These are phyloP conservation scores for Lumnitzera littorea DNA, from an alignment of 345 rosid species.

Conservation along the genomic window DNA sequence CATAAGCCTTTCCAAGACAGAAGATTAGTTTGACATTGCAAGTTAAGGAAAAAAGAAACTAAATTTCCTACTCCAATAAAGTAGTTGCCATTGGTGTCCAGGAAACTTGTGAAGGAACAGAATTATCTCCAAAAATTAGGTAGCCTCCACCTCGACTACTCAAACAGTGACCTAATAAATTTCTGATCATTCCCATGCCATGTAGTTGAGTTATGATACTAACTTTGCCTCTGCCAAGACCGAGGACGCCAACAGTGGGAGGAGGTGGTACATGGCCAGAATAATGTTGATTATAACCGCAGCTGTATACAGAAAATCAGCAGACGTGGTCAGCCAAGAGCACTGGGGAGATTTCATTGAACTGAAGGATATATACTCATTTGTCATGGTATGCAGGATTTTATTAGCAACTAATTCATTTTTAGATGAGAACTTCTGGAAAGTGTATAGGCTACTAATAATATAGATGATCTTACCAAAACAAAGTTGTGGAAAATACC, in stretches of 20 bases:
- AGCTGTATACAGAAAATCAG: constrained; percentile 27
- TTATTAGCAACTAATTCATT: too few relatives aligned
- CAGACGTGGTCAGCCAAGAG: too few relatives aligned
- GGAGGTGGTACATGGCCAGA: constrained; percentile 49
- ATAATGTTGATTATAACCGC: constrained; percentile 64
- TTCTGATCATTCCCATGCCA: constrained; percentile 30
- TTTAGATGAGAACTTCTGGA: too few relatives aligned
- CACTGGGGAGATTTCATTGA: background rate
- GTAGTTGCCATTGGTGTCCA: constrained; percentile 55
- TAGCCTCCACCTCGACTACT: constrained; percentile 71
- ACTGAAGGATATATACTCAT: background rate
- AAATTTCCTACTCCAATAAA: constrained; percentile 33
- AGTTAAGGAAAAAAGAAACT: background rate
- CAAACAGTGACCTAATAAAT: constrained; percentile 79
- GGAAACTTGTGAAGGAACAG: constrained; percentile 46
- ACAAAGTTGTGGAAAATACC: background rate
- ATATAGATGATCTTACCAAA: too few relatives aligned
- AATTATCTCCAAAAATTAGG: constrained; percentile 66
- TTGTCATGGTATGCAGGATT: too few relatives aligned
- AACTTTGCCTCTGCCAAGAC: constrained; percentile 67
- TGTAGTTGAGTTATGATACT: constrained; percentile 62
- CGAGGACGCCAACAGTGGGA: constrained; percentile 69
- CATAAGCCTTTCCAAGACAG: background rate
- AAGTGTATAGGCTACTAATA: too few relatives aligned
- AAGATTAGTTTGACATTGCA: background rate